Conservation (phyloP, 192 early-diverging fungal species). For the Backusella liffmaniae region DNA sequence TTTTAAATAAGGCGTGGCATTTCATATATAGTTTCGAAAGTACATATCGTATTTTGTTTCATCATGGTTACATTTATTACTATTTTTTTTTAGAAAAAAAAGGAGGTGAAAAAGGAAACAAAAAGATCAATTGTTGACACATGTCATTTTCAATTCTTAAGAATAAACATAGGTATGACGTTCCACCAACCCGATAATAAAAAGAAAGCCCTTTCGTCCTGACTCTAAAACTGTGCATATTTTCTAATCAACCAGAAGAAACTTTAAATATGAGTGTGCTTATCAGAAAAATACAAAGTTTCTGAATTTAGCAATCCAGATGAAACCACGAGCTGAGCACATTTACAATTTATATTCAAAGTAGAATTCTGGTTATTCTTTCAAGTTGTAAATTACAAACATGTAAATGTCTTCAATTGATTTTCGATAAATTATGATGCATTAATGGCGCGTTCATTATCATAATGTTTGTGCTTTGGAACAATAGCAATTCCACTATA, state of each 20-base stretch:
- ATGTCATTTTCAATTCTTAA: neutral
- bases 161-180: neutral
- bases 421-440: neutral
- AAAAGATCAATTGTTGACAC: neutral
- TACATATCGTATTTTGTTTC: neutral
- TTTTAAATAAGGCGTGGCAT: neutral
- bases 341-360: neutral
- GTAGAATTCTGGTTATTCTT: neutral
- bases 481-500: neutral
- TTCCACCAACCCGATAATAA: neutral
- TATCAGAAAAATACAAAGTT: neutral
- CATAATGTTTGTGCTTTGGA: neutral
- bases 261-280: neutral
- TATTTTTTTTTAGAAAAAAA: neutral
- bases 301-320: neutral
- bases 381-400: no score
- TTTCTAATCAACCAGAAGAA: neutral
- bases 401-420: neutral
- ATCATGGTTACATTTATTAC: no score
- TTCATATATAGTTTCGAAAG: neutral
- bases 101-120: neutral
- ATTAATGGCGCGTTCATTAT: neutral
- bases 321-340: neutral
- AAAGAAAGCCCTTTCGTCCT: neutral
- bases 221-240: neutral